A percentile compares a stretch with the other conserved stretches of the same genome.
Conservation (phyloP, 805 yeast genomes). For the Lachancea cidri region DNA sequence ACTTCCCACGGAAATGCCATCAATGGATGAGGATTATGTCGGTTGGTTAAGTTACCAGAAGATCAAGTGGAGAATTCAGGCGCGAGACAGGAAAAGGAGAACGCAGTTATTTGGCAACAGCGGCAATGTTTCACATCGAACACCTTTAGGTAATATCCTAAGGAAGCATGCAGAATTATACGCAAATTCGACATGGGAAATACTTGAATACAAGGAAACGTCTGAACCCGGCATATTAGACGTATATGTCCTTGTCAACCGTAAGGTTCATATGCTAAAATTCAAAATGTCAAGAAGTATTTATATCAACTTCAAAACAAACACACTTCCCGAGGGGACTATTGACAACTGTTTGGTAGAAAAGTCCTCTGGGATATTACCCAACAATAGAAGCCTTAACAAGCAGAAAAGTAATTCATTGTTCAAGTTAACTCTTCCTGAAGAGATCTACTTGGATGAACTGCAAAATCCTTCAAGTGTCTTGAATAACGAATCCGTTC, state of each 20-base stretch:
- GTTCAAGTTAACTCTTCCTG: slow-evolving; percentile 66
- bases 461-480: slow-evolving; percentile 52
- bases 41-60: slow-evolving; percentile 73
- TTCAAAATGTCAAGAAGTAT: slow-evolving; percentile 72
- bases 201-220: slow-evolving; percentile 62
- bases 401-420: slow-evolving; percentile 41
- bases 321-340: slow-evolving; percentile 35
- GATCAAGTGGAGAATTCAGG: slow-evolving; percentile 80
- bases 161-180: slow-evolving; percentile 74
- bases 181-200: slow-evolving; percentile 79
- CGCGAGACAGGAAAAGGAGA: slow-evolving; percentile 66
- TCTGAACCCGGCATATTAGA: slow-evolving; percentile 68
- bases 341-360: slow-evolving; percentile 53
- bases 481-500: slow-evolving; percentile 53
- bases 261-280: slow-evolving; percentile 65
- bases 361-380: slow-evolving; percentile 56
- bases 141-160: slow-evolving; percentile 63
- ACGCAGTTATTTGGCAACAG: slow-evolving; percentile 71
- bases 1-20: slow-evolving; percentile 46
- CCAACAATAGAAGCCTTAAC: slow-evolving; percentile 51
- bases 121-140: slow-evolving; percentile 46
- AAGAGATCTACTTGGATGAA: slow-evolving; percentile 53
- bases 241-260: slow-evolving; percentile 64
- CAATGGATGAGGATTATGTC: slow-evolving; percentile 59
- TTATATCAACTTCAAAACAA: slow-evolving; percentile 59